These are phyloP conservation scores for Colletotrichum lini DNA, from an alignment of 2,329 filamentous ascomycete genomes.

Conservation along the genomic window DNA sequence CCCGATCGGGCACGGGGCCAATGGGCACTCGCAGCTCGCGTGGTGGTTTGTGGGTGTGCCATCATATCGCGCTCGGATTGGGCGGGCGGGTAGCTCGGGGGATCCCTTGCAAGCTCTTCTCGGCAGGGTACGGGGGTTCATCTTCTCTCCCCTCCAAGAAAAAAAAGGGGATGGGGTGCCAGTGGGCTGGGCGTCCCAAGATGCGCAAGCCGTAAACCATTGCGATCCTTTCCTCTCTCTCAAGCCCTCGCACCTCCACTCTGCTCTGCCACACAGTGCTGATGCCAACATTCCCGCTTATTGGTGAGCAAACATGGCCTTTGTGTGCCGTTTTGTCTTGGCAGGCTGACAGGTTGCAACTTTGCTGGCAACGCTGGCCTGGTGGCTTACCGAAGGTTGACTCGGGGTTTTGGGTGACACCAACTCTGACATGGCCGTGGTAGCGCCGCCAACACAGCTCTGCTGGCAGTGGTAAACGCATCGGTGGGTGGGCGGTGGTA, in stretches of 20 bases:
- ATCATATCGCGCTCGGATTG: slow-evolving; percentile 25
- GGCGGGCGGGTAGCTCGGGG: slow-evolving; percentile 20
- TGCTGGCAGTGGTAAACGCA: not conserved
- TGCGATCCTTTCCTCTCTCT: slow-evolving; percentile 1
- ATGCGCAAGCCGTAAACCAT: slow-evolving; percentile 1
- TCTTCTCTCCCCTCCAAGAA: not conserved
- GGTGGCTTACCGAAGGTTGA: not conserved
- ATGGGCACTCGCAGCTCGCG: slow-evolving; percentile 17
- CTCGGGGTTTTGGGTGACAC: not conserved
- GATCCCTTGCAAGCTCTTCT: slow-evolving; percentile 21
- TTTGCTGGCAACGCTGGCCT: not conserved
- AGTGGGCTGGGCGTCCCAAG: slow-evolving; percentile 17
- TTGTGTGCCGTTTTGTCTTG: not conserved
- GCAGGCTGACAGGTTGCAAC: not conserved
- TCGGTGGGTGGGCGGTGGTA: not conserved
- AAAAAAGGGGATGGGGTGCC: slow-evolving; percentile 10
- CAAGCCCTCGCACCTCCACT: not conserved
- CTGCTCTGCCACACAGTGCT: not conserved
- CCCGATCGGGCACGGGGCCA: slow-evolving; percentile 26
- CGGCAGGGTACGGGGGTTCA: slow-evolving; percentile 13
- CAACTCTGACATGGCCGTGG: slow-evolving; percentile 8
- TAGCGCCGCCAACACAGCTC: slow-evolving; percentile 12
- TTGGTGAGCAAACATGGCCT: no score
- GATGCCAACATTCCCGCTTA: not conserved
- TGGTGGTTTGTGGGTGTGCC: slow-evolving; percentile 2